Evolutionary conservation across 352 stramenopile genomes (phyloP), one percentile per base, ranked within the genome.

Genomic region (Phytophthora colocasiae): DNA sequence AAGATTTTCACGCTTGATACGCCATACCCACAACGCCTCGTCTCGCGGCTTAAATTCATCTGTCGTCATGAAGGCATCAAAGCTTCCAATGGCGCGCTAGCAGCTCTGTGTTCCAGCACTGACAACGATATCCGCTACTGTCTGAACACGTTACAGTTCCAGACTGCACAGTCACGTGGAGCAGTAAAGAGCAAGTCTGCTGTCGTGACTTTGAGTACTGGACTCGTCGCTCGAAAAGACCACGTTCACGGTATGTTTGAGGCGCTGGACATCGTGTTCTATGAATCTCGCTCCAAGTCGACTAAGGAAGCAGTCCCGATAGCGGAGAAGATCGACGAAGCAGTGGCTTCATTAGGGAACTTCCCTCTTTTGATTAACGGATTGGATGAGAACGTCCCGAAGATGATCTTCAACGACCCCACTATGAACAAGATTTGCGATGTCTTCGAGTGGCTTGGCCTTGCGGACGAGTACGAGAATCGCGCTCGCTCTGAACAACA

Each of bases 121-220:
- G 89, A 81, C 49, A 95, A 93, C 59, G 97, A 99, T 71, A 96
- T 99, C 19, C 92, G 97, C 52, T 97, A 96, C 49, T 99, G 94
- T 54, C 78, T 99, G 10, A 98, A 99, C 67, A 97, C 92, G 4
- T 80, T 99, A 4, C 97, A 99, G 77, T 98, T 99, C 71, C 92
- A 98, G 50, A 89, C 75, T 49, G 78, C 78, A 0, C 77, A 87
- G 56, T 72, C 60, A 44, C 65, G 60, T 60, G 56, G 46, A 54
- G 44, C 47, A 45, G 43, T 7, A 22, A 63, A 44, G 41, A 49
- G 38, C 36, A 68, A 63, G 7, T 45, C 59, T 5, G 39, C 29
- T 2, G 39, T 52, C 1, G 55, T 61, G 55, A 80, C 67, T 10
- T 48, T 88, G 15, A 72, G 54, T 6, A 70, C 55, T 50, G 73